These are phyloP conservation scores for Kitagawia praeruptora DNA, from an alignment of 129 eudicot genomes.

Conservation along the genomic window DNA sequence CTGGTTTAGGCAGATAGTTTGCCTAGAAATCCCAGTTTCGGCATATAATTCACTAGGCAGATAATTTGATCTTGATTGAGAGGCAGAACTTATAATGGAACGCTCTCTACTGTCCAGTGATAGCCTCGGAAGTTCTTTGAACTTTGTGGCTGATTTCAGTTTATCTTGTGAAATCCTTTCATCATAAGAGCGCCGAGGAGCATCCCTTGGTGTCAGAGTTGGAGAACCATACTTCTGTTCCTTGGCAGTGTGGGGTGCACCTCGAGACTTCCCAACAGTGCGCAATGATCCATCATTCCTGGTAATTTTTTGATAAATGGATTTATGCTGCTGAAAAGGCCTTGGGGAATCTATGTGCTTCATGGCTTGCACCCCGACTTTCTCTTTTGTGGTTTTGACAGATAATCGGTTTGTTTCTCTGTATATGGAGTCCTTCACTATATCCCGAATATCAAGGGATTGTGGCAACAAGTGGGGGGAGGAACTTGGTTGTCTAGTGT, in stretches of 20 bases:
- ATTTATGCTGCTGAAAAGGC: conserved; percentile 39
- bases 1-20: conserved; percentile 17
- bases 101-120: conserved; percentile 73
- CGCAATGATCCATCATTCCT: conserved; percentile 30
- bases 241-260: conserved; percentile 27
- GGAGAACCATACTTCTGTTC: conserved; percentile 18
- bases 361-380: conserved; percentile 29
- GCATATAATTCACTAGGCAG: conserved; percentile 12
- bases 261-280: conserved; percentile 29
- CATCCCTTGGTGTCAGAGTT: conserved; percentile 17
- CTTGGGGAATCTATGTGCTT: conserved; percentile 88
- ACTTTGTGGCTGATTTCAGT: conserved; percentile 32
- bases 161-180: conserved; percentile 56
- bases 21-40: conserved; percentile 16
- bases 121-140: conserved; percentile 76
- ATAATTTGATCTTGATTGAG: conserved; percentile 25
- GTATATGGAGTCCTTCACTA: conserved; percentile 54
- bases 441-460: conserved; percentile 55
- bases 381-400: conserved; percentile 50
- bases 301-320: conserved; percentile 22
- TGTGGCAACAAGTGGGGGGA: conserved; percentile 13
- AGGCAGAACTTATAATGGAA: conserved; percentile 26
- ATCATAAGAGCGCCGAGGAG: conserved; percentile 72
- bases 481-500: conserved; percentile 23
- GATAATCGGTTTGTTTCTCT: conserved; percentile 56